A percentile compares a stretch with the other conserved stretches of the same genome.
These are phyloP conservation scores for Globisporangium mamillatum DNA, from an alignment of 352 stramenopile genomes.

Conservation along the genomic window DNA sequence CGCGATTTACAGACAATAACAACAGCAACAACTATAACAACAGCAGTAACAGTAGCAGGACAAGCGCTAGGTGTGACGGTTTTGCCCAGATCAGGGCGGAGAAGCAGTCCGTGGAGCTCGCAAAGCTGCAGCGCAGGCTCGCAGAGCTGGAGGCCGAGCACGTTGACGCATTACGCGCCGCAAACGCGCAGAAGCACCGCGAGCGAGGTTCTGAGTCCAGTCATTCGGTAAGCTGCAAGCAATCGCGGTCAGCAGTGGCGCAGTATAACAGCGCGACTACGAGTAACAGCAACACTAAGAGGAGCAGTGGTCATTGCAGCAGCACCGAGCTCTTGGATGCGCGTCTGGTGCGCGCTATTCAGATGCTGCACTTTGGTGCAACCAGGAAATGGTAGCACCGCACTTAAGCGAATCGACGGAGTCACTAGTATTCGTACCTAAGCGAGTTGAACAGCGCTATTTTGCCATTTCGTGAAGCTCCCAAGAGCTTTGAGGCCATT, in stretches of 20 bases:
- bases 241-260: not conserved
- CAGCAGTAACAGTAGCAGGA: not conserved
- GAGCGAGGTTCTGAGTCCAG: not conserved
- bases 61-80: not conserved
- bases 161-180: not conserved
- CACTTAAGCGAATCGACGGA: not conserved
- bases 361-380: constrained; percentile 27
- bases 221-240: not conserved
- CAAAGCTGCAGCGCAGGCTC: constrained; percentile 13
- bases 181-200: not conserved
- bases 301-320: not conserved
- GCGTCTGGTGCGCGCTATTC: constrained; percentile 32
- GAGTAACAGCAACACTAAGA: not conserved
- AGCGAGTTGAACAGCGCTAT: constrained; percentile 1
- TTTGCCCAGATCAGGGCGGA: constrained; percentile 5
- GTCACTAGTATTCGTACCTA: not conserved
- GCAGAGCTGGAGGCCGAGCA: constrained; percentile 9
- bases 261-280: not conserved
- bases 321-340: constrained; percentile 21
- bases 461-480: not conserved
- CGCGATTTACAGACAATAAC: constrained; percentile 4
- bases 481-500: not conserved
- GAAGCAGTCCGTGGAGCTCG: constrained; percentile 4
- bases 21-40: constrained; percentile 1
- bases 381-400: constrained; percentile 2